These are phyloP conservation scores for Aleurites moluccanus DNA, from an alignment of 441 rosid species.

Conservation along the genomic window DNA sequence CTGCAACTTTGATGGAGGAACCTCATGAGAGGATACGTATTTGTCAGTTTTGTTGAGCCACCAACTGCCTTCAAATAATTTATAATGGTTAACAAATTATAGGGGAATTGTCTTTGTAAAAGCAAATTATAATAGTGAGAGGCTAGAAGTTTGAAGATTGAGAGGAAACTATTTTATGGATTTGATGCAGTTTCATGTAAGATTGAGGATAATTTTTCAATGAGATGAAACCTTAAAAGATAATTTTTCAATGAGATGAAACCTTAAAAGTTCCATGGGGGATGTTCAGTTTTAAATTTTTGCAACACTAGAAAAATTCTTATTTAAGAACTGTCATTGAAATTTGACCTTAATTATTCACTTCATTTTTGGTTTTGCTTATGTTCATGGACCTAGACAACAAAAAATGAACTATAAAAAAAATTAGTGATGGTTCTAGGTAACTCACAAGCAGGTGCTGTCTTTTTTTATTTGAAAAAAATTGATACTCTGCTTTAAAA, in stretches of 20 bases:
- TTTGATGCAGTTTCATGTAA: background rate
- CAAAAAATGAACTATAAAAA: too few relatives aligned
- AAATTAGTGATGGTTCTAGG: too few relatives aligned
- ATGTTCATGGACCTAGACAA: too few relatives aligned
- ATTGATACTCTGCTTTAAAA: background rate
- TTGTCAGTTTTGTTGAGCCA: background rate
- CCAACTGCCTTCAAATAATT: background rate
- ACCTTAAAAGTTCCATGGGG: background rate
- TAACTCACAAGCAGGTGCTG: too few relatives aligned
- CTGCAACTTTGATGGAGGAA: background rate
- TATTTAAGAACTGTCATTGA: too few relatives aligned
- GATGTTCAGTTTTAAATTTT: background rate
- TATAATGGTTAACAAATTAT: background rate
- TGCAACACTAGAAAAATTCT: background rate
- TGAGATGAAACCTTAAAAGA: background rate
- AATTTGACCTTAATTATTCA: too few relatives aligned
- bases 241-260: background rate
- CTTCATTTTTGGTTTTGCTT: too few relatives aligned
- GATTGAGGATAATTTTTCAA: background rate
- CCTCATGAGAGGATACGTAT: background rate
- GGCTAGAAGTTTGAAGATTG: background rate
- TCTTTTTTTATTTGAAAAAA: too few relatives aligned
- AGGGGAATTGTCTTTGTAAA: background rate
- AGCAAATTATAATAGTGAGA: background rate
- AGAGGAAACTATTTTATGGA: background rate